Conservation (phyloP, 495 filamentous ascomycete genomes). For the Podospora pseudoanserina region DNA sequence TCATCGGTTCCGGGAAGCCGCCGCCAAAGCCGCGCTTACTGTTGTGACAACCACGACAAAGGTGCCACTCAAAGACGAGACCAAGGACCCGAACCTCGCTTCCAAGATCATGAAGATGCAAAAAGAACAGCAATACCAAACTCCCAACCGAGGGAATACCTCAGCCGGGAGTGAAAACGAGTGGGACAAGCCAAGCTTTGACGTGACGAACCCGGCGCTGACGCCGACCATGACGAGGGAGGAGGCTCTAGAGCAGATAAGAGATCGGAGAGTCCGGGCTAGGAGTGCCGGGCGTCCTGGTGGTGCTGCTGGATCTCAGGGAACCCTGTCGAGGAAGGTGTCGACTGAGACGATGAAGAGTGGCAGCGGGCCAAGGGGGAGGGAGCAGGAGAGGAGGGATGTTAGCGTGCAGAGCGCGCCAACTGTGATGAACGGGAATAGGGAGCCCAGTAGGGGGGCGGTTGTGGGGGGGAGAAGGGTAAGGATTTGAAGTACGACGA, state of each 20-base stretch:
- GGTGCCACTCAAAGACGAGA: conserved; percentile 44
- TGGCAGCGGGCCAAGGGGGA: not conserved
- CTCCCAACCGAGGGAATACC: conserved; percentile 29
- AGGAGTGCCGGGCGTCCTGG: conserved; percentile 21
- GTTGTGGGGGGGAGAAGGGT: not conserved
- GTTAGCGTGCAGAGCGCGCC: conserved; percentile 9
- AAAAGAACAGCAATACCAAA: conserved; percentile 21
- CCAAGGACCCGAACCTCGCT: conserved; percentile 27
- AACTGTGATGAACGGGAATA: not conserved
- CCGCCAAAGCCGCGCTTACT: conserved; percentile 13
- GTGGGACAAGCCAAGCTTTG: conserved; percentile 35
- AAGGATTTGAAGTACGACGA: not conserved
- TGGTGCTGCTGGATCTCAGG: not conserved
- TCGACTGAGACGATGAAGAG: not conserved
- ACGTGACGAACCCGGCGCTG: conserved; percentile 47
- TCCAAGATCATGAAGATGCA: conserved; percentile 26
- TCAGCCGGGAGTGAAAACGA: not conserved
- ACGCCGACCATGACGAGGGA: conserved; percentile 56
- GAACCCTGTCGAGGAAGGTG: not conserved
- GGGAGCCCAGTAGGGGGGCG: not conserved
- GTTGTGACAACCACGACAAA: conserved; percentile 46
- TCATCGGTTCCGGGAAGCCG: not conserved
- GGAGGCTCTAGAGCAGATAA: conserved; percentile 54
- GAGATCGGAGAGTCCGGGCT: conserved; percentile 49
- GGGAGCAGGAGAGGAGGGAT: not conserved